Evolutionary conservation across 768 basidiomycete species (phyloP), one percentile per base, ranked within the genome.

Genomic region (Termitomyces sp.): DNA sequence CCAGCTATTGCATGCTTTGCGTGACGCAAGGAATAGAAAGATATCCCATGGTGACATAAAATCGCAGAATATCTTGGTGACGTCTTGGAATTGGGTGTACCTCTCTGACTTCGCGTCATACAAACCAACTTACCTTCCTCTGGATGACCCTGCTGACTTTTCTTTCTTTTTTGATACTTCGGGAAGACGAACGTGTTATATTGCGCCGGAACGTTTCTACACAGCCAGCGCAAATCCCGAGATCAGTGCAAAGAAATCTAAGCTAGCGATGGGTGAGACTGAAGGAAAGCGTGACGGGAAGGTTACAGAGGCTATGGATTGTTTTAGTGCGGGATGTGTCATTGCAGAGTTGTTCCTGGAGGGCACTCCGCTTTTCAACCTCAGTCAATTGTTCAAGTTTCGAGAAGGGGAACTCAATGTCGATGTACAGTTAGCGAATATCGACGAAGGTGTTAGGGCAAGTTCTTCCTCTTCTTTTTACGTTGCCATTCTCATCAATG

Each of bases 21-120:
- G 89, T 24, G 91, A 92, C 64, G 86, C 92, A 0, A 83, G 92
- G 26, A 84, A 85, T 55, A 85, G 88, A 51, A 91, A 95, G 75
- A 77, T 95, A n/a, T 83, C 95, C 2, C 97, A 99, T 71, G 97
- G 97, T 10, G 96, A 98, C 70, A 90, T 99, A 77, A 98, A 98
- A 72, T 93, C 93, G 4, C 92, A 95, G 72, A 99, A 99, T 69
- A 85, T 99, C 63, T 83, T 98, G 52, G 92, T 98, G 50, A 94
- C 95, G 0, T 94, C 96, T 0, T 95, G 93, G 80, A 95, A 98
- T 66, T 93, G 92, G 86, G 81, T 97, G 12, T 94, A 94, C 66
- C 78, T 99, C 52, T 91, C 95, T 43, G 97, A 98, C 74, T 98
- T 98, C 69, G 92, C 95, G 0, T 82, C 87, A 0, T 95, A 92